Evolutionary conservation across 257 asterid genomes (phyloP), one percentile per base, ranked within the genome.

Genomic region (Gentiana dahurica): DNA sequence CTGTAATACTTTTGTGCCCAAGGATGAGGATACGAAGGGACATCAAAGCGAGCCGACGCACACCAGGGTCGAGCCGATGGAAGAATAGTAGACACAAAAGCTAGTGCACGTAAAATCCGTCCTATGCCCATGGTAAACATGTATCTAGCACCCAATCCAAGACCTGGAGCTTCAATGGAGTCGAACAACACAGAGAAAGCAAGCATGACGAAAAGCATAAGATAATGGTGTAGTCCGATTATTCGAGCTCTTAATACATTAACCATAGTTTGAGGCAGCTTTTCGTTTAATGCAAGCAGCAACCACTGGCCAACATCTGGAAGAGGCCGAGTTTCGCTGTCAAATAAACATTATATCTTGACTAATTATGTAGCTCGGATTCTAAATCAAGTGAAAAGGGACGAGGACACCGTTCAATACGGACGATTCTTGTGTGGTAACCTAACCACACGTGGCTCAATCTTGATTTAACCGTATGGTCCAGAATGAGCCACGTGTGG

Each of bases 11-110:
- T 92, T 77, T 83, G 91, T 69, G 78, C 94, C 97, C 97, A 92
- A 6, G 5, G 86, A 73, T 92, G 97, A 9, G 98, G 95, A 59
- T 81, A 75, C 10, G 76, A 34, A 44, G 97, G 95, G 58, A 83
- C 90, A 58, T 68, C 82, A 59, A 81, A 92, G 62, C 98, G 86
- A 65, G 90, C 65, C 4, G 87, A 68, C 34, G 97, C 98, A 55
- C 98, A 92, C 98, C 98, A 92, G 33, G 98, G 98, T 32, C 98
- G 86, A 48, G 98, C 82, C 51, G 98, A 92, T 67, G 98, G 98
- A 58, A 92, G 66, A 76, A 88, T 85, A 37, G 98, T 92, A 24
- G 98, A 92, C 45, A 88, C 75, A 66, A 92, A 92, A 51, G 93
- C 81, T 67, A 88, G 65, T 54, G 94, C 73, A 6, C 98, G 83